phyloP scores from a whole-genome alignment of 345 rosid genomes.

The Turritis glabra region DNA sequence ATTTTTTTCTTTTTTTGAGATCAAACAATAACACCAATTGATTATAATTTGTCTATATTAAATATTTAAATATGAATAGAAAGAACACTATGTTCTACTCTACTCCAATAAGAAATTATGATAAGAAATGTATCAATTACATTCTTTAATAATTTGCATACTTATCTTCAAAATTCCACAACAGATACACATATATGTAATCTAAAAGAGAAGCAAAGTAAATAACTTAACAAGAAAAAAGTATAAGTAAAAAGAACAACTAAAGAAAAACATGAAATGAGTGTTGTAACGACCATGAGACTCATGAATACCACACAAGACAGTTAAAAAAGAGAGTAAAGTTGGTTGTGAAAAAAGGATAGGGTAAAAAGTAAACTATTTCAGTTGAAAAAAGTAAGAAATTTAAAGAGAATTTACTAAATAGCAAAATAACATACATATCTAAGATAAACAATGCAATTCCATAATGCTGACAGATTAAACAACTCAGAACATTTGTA shows the following conservation, averaged over 20 bases:
- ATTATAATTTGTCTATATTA: too few species aligned
- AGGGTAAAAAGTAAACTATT: neutral
- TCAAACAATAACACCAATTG: too few species aligned
- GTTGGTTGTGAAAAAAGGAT: neutral
- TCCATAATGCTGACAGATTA: neutral
- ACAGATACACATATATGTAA: neutral
- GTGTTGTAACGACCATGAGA: conserved; percentile 34
- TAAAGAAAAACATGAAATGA: conserved; percentile 21
- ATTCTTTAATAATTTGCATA: neutral
- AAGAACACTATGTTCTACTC: neutral
- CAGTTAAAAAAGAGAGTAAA: neutral
- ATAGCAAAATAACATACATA: neutral
- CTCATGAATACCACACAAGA: conserved; percentile 25
- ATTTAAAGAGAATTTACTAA: neutral
- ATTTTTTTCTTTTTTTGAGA: too few species aligned
- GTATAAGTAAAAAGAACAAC: neutral
- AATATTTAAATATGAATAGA: neutral
- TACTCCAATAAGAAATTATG: neutral
- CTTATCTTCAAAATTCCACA: neutral
- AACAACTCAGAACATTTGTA: neutral
- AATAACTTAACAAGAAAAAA: conserved; percentile 2
- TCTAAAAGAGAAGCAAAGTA: neutral
- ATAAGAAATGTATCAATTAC: neutral
- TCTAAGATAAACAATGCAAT: neutral
- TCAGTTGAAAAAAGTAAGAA: neutral